Evolutionary conservation across 192 early-diverging fungal genomes (phyloP), one percentile per base, ranked within the genome.

Genomic region (Chytriomyces confervae): DNA sequence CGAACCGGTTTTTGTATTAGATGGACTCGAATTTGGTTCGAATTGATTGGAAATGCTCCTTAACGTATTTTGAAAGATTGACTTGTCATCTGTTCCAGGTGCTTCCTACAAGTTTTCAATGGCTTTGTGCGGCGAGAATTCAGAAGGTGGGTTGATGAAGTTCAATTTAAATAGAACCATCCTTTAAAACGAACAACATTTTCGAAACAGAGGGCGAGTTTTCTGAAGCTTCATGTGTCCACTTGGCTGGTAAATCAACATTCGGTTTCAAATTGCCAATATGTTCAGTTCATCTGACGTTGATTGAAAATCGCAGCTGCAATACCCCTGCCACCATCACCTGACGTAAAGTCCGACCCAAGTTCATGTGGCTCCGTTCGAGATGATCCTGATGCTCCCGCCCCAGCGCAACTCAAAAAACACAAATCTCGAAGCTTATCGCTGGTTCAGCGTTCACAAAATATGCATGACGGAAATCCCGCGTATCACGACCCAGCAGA

Each of bases 391-490:
- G 63, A 49, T n/a, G 66, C 72, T 7, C 74, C 84, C 51, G 47
- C 20, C 7, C 73, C 82, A 23, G 62, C 18, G 16, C 69, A 77
- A 27, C 50, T 68, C 36, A 67, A 75, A 50, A 84, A 84, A 48
- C 67, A 74, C 7, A 69, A 76, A 49, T 79, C 79, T 23, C 24
- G 69, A 27, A 61, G 61, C 10, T 70, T 88, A 23, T 81, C 82
- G 0, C 60, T 89, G 43, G 75, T 80, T 62, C 81, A 89, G 69
- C 46, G 74, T 29, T 79, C 84, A 43, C 76, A 82, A 45, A 89
- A 89, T 77, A 89, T 89, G 87, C 85, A 89, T 77, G 72, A 83
- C 36, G 87, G 87, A 5, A 77, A 83, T 60, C 85, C 87, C 2
- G 87, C 87, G 18, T 74, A 84, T 72, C 79, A 85, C 61, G 84